A percentile compares a stretch with the other conserved stretches of the same genome.
These are phyloP conservation scores for Begonia loranthoides DNA, from an alignment of 306 rosid genomes.

Conservation along the genomic window DNA sequence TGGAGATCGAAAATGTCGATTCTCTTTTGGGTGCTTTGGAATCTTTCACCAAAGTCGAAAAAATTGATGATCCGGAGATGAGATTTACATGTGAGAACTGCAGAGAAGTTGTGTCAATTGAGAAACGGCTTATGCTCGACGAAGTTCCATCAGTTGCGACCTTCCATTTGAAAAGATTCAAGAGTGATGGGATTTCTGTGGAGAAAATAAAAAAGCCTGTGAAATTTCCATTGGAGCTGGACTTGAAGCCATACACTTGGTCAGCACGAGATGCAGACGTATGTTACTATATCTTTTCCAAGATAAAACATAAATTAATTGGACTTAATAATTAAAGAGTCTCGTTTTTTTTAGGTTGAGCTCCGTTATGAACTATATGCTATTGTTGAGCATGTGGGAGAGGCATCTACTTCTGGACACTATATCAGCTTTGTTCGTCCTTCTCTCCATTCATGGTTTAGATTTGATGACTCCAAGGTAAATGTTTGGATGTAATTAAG, in stretches of 20 bases:
- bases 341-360: constrained; percentile 27
- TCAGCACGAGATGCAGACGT: neutral
- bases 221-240: constrained; percentile 65
- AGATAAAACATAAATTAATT: too few species aligned
- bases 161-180: constrained; percentile 78
- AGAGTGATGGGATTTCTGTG: constrained; percentile 40
- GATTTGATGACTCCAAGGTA: constrained; percentile 77
- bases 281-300: too few species aligned
- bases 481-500: neutral
- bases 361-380: constrained; percentile 74
- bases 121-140: constrained; percentile 60
- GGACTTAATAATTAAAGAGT: neutral
- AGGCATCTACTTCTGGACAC: constrained; percentile 62
- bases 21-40: constrained; percentile 51
- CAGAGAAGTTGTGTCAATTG: constrained; percentile 54
- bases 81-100: constrained; percentile 61
- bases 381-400: constrained; percentile 63
- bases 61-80: constrained; percentile 38
- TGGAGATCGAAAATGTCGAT: constrained; percentile 67
- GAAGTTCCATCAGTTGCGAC: constrained; percentile 60
- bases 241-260: constrained; percentile 50
- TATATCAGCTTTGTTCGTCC: constrained; percentile 75
- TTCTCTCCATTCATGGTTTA: constrained; percentile 63
- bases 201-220: constrained; percentile 76
- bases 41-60: constrained; percentile 73